Evolutionary conservation across 2,329 filamentous ascomycete species (phyloP), one percentile per base, ranked within the genome.

Genomic region (Shiraia bambusicola): DNA sequence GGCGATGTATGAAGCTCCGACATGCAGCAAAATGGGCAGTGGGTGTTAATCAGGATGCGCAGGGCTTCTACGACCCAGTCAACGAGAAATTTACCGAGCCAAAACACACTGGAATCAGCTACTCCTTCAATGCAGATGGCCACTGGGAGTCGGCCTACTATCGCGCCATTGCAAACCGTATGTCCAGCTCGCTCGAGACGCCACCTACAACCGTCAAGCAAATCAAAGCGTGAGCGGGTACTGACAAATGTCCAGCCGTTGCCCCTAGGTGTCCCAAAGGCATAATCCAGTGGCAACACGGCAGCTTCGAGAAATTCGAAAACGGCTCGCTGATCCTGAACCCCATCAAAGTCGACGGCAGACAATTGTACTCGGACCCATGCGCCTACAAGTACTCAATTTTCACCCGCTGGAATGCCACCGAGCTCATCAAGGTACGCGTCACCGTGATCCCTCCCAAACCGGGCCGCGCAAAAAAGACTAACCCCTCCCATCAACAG

Each of bases 221-320:
- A 35, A 28, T 16, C 15, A 28, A 10, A 22, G 15, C 4, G 29
- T 27, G 16, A 36, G 15, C 29, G 4, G 17, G 6, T 27, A 32
- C 62, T 69, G 36, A 69, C 50, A 31, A n/a, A 10, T 33, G 13
- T 39, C 48, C 54, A 84, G 82, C 83, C 30, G 67, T 70, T 33
- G 70, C 76, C 11, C 84, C 84, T 19, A 66, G 72, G 45, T 88
- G 84, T 56, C 79, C 83, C 2, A 73, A 75, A 39, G 82, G 78
- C 7, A 77, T 87, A 34, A 80, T 88, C 73, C 83, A 87, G 69
- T 88, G 81, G 76, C 85, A 88, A 61, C 85, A 88, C 61, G 85
- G 85, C 29, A 80, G 66, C 40, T 86, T 80, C 61, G 69, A 71
- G 4, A 70, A 81, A 51, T 70, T 75, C 30, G 55, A 69, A 14